These are phyloP conservation scores for Pichia cephalocereana DNA, from an alignment of 805 yeast species.

Conservation along the genomic window DNA sequence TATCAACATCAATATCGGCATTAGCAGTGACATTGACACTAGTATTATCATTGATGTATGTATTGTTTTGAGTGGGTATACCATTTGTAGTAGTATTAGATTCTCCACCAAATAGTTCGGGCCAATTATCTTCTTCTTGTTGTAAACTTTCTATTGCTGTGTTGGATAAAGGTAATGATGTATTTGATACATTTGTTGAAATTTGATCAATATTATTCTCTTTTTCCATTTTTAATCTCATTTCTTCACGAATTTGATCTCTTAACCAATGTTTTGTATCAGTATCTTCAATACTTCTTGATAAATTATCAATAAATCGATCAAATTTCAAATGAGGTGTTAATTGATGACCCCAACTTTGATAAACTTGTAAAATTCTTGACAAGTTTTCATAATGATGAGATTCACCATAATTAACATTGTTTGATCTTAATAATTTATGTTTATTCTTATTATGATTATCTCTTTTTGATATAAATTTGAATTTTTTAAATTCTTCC, in stretches of 20 bases:
- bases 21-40: background rate
- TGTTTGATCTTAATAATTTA: constrained; percentile 13
- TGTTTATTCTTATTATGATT: background rate
- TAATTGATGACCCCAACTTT: constrained; percentile 66
- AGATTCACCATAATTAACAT: constrained; percentile 12
- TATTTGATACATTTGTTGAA: background rate
- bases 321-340: constrained; percentile 74
- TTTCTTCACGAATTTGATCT: constrained; percentile 31
- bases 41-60: background rate
- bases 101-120: constrained; percentile 10
- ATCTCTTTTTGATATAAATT: constrained; percentile 19
- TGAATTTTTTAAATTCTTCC: constrained; percentile 26
- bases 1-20: background rate
- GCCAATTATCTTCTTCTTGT: constrained; percentile 5
- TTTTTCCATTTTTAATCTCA: constrained; percentile 8
- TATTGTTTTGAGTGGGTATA: background rate
- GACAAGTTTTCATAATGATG: constrained; percentile 42
- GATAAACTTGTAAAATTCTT: constrained; percentile 46
- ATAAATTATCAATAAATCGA: constrained; percentile 53
- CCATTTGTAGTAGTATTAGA: background rate
- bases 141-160: too few relatives aligned
- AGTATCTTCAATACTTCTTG: constrained; percentile 36
- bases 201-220: background rate
- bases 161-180: too few relatives aligned
- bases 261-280: constrained; percentile 35